These are phyloP conservation scores for Sugiyamaella castrensis DNA, from an alignment of 1,139 yeast species.

Conservation along the genomic window DNA sequence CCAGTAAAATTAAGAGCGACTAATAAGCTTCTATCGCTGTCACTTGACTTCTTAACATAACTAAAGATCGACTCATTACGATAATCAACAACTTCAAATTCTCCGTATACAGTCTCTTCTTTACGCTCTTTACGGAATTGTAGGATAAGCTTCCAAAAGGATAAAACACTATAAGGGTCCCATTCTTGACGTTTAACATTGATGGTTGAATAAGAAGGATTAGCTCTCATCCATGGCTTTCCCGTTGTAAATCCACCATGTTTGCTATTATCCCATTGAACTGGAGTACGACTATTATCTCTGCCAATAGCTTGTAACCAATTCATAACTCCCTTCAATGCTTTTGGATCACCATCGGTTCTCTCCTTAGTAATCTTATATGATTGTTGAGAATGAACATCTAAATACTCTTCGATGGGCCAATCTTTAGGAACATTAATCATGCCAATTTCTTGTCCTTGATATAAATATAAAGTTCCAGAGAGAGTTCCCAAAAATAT, in stretches of 20 bases:
- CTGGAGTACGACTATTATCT: slow-evolving; percentile 58
- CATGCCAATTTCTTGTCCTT: slow-evolving; percentile 63
- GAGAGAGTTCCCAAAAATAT: slow-evolving; percentile 48
- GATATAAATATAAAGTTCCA: slow-evolving; percentile 53
- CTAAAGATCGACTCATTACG: slow-evolving; percentile 44
- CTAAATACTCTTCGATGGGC: slow-evolving; percentile 32
- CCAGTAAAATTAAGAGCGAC: slow-evolving; percentile 48
- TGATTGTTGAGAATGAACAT: slow-evolving; percentile 39
- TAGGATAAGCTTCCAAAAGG: slow-evolving; percentile 48
- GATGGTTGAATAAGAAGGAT: slow-evolving; percentile 49
- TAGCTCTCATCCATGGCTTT: slow-evolving; percentile 60
- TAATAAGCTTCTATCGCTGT: slow-evolving; percentile 37
- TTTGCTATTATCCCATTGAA: slow-evolving; percentile 52
- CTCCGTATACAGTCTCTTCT: slow-evolving; percentile 50
- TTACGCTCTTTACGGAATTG: slow-evolving; percentile 45
- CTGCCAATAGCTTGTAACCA: slow-evolving; percentile 32
- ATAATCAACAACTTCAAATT: slow-evolving; percentile 42
- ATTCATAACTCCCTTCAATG: slow-evolving; percentile 35
- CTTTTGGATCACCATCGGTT: slow-evolving; percentile 37
- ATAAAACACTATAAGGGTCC: slow-evolving; percentile 48
- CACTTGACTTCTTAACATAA: slow-evolving; percentile 35
- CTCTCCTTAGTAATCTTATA: slow-evolving; percentile 31
- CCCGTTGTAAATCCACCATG: slow-evolving; percentile 55
- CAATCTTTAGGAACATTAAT: slow-evolving; percentile 48
- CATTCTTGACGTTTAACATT: slow-evolving; percentile 44